Base-by-base conservation (phyloP, 331 rosid species). In the Dryas integrifolia region DNA sequence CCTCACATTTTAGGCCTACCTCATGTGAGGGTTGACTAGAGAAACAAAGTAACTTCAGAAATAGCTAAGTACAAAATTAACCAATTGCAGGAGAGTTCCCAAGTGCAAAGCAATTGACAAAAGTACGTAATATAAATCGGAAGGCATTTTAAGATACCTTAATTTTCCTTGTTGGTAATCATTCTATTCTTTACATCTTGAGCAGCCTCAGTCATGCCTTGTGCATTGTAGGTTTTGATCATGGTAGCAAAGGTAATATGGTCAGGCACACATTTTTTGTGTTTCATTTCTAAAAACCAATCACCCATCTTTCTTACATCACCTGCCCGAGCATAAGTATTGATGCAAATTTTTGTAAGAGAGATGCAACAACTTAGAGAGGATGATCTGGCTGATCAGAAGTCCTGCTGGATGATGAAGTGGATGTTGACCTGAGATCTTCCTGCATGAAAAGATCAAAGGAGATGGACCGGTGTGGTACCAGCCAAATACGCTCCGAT, bases 141-240 rank as follows among this genome's bases (percentile, higher is more conserved):
- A 14, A 82, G 69, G 67, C 47, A 73, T 75, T 63, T 77, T 15
- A 60, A 73, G 62, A 69, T 80, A 84, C 89, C 92, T 13, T 74
- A 77, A 75, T 69, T 69, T 21, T 76, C 82, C 65, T 80, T 69
- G 59, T 67, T 62, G 79, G 75, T 52, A 75, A 83, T 70, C 88
- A 83, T 82, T 82, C 80, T 81, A 11, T 52, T 83, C 75, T 85
- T 86, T 74, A 91, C 64, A 46, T 81, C 82, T 62, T 80, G 75
- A 71, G 88, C 98, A 79, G 86, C 96, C 55, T 86, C 90, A 9
- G 80, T 82, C 92, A 90, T 89, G 81, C 95, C 96, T 44, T 73
- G 88, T 40, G 80, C 72, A 51, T 89, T 80, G 68, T 86, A 87
- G 58, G 92, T 92, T 45, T 79, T 90, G 69, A 89, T 81, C 96